Evolutionary conservation across 2,329 filamentous ascomycete genomes (phyloP).

Genomic region (Bipolaris oryzae): DNA sequence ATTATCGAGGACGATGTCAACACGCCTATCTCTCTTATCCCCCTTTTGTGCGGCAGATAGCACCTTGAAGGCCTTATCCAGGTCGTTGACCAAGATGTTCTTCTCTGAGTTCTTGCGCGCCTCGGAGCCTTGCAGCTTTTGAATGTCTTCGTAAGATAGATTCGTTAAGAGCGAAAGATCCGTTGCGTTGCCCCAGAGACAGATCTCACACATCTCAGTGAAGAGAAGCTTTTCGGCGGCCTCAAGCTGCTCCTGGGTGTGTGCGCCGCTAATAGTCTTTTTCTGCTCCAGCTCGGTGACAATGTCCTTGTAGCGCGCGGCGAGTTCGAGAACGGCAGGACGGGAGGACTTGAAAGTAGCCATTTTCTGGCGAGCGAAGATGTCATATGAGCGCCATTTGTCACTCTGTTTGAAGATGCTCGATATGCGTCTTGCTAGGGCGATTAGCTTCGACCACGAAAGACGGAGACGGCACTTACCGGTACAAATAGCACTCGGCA

Average conservation of each 20-base stretch:
- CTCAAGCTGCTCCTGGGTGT: constrained; percentile 60
- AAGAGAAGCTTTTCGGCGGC: constrained; percentile 81
- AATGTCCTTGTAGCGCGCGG: constrained; percentile 76
- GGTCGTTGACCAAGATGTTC: constrained; percentile 90
- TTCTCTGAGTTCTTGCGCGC: constrained; percentile 85
- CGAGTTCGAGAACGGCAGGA: constrained; percentile 81
- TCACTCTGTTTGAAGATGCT: constrained; percentile 76
- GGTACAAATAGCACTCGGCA: constrained; percentile 91
- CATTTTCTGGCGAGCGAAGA: constrained; percentile 89
- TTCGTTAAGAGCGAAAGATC: constrained; percentile 90
- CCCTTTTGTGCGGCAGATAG: constrained; percentile 69
- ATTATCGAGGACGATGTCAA: constrained; percentile 97
- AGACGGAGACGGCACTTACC: constrained; percentile 54
- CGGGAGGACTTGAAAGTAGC: constrained; percentile 91
- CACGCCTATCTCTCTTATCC: constrained; percentile 69
- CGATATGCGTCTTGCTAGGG: constrained; percentile 71
- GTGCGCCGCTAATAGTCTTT: constrained; percentile 49
- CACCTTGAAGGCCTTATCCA: constrained; percentile 71
- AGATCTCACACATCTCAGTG: constrained; percentile 93
- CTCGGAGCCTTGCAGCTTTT: constrained; percentile 89
- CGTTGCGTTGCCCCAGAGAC: constrained; percentile 95
- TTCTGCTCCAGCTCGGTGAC: constrained; percentile 68
- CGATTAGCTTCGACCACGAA: constrained; percentile 10
- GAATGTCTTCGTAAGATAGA: constrained; percentile 92
- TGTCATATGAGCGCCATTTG: constrained; percentile 88